phyloP scores from a whole-genome alignment of 352 stramenopile species.

The Globisporangium solare region DNA sequence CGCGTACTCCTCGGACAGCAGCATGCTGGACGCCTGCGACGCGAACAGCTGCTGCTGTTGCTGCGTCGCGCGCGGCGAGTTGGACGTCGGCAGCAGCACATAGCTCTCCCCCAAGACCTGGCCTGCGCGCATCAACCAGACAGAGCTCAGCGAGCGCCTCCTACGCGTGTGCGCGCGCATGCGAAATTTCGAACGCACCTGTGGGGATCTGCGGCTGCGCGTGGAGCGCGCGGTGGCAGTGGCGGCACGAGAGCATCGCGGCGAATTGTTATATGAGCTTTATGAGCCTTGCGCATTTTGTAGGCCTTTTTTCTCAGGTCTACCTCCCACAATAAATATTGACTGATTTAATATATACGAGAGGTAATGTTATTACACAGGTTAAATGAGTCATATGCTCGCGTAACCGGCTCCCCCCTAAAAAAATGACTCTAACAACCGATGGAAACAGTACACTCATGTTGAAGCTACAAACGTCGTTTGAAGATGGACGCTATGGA shows the following conservation, averaged over 20 bases:
- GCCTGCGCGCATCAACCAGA: background rate
- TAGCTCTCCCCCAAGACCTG: conserved; percentile 65
- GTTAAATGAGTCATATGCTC: no score
- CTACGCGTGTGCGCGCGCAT: background rate
- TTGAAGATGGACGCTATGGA: no score
- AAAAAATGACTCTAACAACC: no score
- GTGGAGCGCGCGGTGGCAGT: conserved; percentile 27
- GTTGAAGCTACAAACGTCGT: conserved; percentile 4
- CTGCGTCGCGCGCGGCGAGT: conserved; percentile 35
- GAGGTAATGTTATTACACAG: no score
- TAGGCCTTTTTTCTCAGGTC: background rate
- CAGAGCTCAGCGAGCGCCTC: background rate
- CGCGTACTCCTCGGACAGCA: conserved; percentile 35
- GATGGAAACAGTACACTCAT: background rate
- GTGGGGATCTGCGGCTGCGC: conserved; percentile 23
- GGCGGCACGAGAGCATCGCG: conserved; percentile 22
- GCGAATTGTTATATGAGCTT: no score
- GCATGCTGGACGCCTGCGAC: conserved; percentile 26
- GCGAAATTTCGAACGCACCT: conserved; percentile 21
- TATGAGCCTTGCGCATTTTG: no score
- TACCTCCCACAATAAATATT: background rate
- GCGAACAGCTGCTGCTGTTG: background rate
- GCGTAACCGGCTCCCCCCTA: no score
- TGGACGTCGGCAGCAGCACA: conserved; percentile 64
- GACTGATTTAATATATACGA: background rate